Evolutionary conservation across 495 filamentous ascomycete species (phyloP).

Genomic region (Bacidia rubella): DNA sequence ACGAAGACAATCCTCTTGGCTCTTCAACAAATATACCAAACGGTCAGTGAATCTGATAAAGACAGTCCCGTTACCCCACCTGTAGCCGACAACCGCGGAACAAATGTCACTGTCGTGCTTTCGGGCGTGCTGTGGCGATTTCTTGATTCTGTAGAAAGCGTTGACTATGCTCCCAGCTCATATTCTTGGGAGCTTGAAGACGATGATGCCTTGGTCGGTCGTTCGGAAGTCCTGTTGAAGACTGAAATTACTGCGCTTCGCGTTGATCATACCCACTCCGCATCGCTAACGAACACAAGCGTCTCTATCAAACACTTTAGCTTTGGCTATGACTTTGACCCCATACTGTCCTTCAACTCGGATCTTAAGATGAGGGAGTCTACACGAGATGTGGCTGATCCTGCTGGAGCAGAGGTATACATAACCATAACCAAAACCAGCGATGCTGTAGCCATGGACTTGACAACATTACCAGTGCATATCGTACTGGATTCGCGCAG

Average conservation of each 20-base stretch:
- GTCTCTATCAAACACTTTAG: conserved; percentile 49
- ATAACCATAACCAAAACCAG: conserved; percentile 40
- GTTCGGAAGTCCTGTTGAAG: conserved; percentile 36
- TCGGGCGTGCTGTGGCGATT: conserved; percentile 48
- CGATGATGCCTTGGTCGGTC: conserved; percentile 14
- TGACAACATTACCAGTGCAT: conserved; percentile 72
- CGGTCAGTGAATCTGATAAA: neutral
- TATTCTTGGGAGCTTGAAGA: neutral
- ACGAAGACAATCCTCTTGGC: conserved; percentile 12
- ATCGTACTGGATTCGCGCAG: conserved; percentile 64
- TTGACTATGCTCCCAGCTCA: too few relatives aligned
- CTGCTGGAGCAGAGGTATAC: conserved; percentile 50
- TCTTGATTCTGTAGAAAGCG: conserved; percentile 30
- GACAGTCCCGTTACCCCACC: neutral
- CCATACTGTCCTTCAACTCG: conserved; percentile 61
- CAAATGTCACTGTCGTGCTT: conserved; percentile 24
- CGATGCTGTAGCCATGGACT: conserved; percentile 42
- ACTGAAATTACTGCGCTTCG: conserved; percentile 34
- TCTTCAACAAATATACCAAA: conserved; percentile 1
- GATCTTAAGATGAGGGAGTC: conserved; percentile 58
- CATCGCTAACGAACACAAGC: conserved; percentile 25
- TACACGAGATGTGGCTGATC: conserved; percentile 43
- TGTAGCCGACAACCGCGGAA: neutral
- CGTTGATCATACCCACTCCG: conserved; percentile 22
- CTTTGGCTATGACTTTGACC: conserved; percentile 59